A percentile compares a stretch with the other conserved stretches of the same genome.
Conservation (phyloP, 2,329 filamentous ascomycete genomes). For the Microsporum ferrugineum region DNA sequence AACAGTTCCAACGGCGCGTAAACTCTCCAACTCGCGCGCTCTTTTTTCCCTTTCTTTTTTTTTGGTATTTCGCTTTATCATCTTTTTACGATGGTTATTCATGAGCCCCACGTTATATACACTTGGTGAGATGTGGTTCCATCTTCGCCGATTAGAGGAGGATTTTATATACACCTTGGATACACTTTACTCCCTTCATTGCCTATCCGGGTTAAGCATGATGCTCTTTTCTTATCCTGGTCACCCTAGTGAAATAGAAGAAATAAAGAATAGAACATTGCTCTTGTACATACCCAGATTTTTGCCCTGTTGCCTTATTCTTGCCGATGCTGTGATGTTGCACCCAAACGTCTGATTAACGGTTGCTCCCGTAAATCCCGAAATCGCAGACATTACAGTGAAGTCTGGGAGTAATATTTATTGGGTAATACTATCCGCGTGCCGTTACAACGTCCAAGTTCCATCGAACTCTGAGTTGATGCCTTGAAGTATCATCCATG, state of each 20-base stretch:
- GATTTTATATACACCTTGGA: background rate
- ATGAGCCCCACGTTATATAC: background rate
- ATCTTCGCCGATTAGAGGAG: background rate
- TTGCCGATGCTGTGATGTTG: background rate
- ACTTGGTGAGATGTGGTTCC: background rate
- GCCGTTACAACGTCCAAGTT: too few species aligned
- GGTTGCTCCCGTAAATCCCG: background rate
- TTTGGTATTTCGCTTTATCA: background rate
- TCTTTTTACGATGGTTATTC: background rate
- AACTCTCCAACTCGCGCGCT: background rate
- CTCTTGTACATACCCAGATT: background rate
- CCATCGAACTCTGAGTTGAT: too few species aligned
- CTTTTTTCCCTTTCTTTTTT: background rate
- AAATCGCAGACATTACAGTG: background rate
- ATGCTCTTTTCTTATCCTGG: background rate
- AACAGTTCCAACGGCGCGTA: slow-evolving; percentile 10
- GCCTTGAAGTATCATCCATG: too few species aligned
- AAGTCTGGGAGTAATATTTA: background rate
- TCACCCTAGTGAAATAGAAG: background rate
- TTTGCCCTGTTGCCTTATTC: background rate
- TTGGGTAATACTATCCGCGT: background rate
- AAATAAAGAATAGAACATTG: background rate
- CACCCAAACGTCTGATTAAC: background rate
- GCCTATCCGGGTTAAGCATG: background rate
- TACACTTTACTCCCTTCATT: background rate